Percentiles rank a stretch among this genome's conserved stretches.
Evolutionary conservation across 2,329 filamentous ascomycete genomes (phyloP).

Genomic region (Chalaropsis thielavioides): DNA sequence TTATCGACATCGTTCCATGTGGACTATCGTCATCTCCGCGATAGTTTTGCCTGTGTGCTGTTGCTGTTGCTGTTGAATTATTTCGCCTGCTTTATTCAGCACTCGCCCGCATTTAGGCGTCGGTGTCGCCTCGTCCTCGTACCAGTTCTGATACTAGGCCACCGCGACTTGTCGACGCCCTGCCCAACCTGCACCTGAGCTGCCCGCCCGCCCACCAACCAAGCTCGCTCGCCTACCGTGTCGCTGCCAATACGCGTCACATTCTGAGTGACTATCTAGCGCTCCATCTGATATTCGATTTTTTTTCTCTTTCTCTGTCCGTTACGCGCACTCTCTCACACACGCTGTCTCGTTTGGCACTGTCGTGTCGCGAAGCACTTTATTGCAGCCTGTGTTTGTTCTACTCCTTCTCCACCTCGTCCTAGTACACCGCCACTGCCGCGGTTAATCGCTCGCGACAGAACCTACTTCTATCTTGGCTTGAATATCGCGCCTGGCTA

Average conservation of each 20-base stretch:
- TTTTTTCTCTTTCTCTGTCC: neutral
- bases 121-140: neutral
- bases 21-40: conserved; percentile 11
- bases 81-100: neutral
- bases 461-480: neutral
- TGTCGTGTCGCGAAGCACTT: neutral
- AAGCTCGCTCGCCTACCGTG: neutral
- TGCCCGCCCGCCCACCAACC: neutral
- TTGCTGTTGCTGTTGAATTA: neutral
- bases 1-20: conserved; percentile 10
- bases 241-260: conserved; percentile 10
- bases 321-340: neutral
- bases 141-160: neutral
- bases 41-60: neutral
- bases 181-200: neutral
- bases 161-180: conserved; percentile 3
- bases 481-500: neutral
- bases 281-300: neutral
- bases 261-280: neutral
- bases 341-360: neutral
- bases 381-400: neutral
- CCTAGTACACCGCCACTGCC: conserved; percentile 6
- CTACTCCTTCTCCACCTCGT: neutral
- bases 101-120: neutral
- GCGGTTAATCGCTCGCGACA: conserved; percentile 10